Evolutionary conservation across 345 rosid species (phyloP), one percentile per base, ranked within the genome.

Genomic region (Sonneratia alba): DNA sequence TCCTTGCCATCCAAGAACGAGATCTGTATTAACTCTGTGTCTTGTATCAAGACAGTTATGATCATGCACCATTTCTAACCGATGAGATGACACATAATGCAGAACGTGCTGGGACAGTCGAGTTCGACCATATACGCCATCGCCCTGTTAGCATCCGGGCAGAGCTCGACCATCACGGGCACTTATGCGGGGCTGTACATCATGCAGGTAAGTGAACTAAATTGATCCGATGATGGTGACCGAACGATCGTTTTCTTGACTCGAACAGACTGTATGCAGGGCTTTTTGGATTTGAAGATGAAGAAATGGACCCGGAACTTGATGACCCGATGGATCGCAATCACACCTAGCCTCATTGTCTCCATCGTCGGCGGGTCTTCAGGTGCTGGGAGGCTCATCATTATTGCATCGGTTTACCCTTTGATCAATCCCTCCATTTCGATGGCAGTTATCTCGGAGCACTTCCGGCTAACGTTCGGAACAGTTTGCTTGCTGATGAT

Each of bases 141-240:
- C 21, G 87, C 96, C 1, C 77, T 89, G 10, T 71, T 89, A 22
- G 96, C 92, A 8, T 89, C 96, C 0, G 89, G 90, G 8, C 96
- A 89, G 61, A 84, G 92, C 79, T 86, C 90, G 5, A 32, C 90
- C 36, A 86, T 89, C 70, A 86, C 92, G 12, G 95, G 90, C 40
- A 89, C 91, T 15, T 89, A 86, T 22, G 95, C 92, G 7, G 93
- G 90, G 14, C 90, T 86, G 61, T 88, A 14, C 73, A 82, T 88
- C 69, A 88, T 88, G 90, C 85, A 88, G 89, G 92, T 81, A 6
- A 27, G 36, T 11, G 1, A 49, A 59, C 38, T 51, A 72, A 53
- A 3, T 53, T 4, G 24, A 21, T 53, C 24, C 32, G 0, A 24
- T 34, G 1, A 34, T 34, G 7, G 37, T 6, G 66, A 62, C 19